Percentiles rank a stretch among this genome's conserved stretches.
These are phyloP conservation scores for Fusarium tanahbumbuense DNA, from an alignment of 2,329 filamentous ascomycete genomes.

Conservation along the genomic window DNA sequence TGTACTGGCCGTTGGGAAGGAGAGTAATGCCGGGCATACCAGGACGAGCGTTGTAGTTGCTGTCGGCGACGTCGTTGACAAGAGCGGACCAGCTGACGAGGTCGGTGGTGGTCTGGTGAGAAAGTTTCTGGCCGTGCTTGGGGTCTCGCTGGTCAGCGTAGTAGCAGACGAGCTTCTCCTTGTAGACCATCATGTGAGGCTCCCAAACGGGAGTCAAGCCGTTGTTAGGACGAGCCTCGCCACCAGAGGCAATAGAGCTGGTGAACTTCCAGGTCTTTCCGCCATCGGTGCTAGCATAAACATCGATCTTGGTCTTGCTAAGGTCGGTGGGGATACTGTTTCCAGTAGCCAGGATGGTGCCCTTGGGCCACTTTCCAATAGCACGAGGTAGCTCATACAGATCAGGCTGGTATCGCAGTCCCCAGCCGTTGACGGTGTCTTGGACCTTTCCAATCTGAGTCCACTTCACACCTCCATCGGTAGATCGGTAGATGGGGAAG, in stretches of 20 bases:
- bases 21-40: conserved; percentile 73
- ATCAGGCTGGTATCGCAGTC: conserved; percentile 77
- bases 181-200: conserved; percentile 71
- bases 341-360: conserved; percentile 72
- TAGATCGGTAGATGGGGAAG: conserved; percentile 66
- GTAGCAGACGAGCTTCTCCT: conserved; percentile 71
- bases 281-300: conserved; percentile 71
- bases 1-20: conserved; percentile 64
- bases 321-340: conserved; percentile 70
- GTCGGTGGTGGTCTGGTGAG: conserved; percentile 71
- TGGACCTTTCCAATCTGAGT: conserved; percentile 71
- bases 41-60: conserved; percentile 69
- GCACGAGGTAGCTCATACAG: conserved; percentile 70
- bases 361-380: conserved; percentile 68
- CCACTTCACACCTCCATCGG: conserved; percentile 69
- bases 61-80: conserved; percentile 69
- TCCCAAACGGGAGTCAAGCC: conserved; percentile 79
- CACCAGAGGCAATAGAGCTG: conserved; percentile 72
- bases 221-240: conserved; percentile 71
- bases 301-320: conserved; percentile 73
- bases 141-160: conserved; percentile 78
- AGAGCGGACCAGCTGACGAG: conserved; percentile 68
- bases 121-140: conserved; percentile 73
- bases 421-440: conserved; percentile 73
- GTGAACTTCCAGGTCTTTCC: conserved; percentile 75